phyloP scores from a whole-genome alignment of 78 protist genomes.

The Dictyostelium intermedium region DNA sequence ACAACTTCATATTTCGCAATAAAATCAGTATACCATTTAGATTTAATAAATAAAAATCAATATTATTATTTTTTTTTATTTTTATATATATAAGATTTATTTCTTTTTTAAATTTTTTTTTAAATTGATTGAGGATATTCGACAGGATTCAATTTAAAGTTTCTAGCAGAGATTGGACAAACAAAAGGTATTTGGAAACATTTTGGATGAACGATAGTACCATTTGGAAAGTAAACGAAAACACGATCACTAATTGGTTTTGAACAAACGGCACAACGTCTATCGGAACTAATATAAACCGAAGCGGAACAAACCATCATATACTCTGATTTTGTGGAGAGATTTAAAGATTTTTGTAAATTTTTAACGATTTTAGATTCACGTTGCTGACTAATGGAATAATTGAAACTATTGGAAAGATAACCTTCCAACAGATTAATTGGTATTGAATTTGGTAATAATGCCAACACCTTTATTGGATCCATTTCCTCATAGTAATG shows the following conservation, averaged over 20 bases:
- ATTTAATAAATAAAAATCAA: no score
- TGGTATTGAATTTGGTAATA: constrained; percentile 27
- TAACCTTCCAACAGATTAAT: not conserved
- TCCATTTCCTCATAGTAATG: constrained; percentile 61
- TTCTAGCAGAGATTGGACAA: constrained; percentile 30
- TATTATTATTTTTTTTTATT: no score
- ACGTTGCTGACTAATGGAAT: constrained; percentile 33
- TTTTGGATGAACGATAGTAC: constrained; percentile 50
- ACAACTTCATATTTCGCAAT: no score
- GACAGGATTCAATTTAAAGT: constrained; percentile 40
- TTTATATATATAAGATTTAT: no score
- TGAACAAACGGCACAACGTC: constrained; percentile 54
- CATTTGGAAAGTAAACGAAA: constrained; percentile 71
- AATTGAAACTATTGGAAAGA: constrained; percentile 5
- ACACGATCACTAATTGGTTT: constrained; percentile 67
- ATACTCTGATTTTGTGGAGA: constrained; percentile 11
- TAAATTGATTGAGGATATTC: constrained; percentile 21
- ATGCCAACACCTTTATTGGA: constrained; percentile 48
- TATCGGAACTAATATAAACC: not conserved
- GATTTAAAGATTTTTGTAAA: constrained; percentile 29
- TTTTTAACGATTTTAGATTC: constrained; percentile 63
- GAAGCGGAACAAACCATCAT: constrained; percentile 2
- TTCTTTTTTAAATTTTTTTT: no score
- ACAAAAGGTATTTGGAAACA: constrained; percentile 33
- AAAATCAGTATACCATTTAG: no score